Evolutionary conservation across 768 basidiomycete species (phyloP).

Genomic region (Paxillus involutus): DNA sequence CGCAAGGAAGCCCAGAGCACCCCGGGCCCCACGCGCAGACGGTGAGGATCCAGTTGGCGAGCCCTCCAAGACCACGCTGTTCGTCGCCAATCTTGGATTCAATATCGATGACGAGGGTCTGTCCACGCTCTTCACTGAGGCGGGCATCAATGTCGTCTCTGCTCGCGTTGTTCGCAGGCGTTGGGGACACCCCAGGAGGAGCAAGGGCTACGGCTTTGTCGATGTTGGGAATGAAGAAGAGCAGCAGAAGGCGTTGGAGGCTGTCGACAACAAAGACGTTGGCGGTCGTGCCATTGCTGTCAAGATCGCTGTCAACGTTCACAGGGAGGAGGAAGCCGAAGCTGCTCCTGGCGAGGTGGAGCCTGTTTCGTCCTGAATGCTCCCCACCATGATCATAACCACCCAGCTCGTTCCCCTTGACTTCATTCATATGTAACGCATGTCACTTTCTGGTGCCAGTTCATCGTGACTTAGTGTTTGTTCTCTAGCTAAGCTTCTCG

Average conservation of each 20-base stretch:
- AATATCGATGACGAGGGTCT: constrained; percentile 85
- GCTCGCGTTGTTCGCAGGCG: constrained; percentile 88
- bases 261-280: constrained; percentile 85
- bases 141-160: constrained; percentile 76
- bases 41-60: constrained; percentile 87
- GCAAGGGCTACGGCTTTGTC: constrained; percentile 98
- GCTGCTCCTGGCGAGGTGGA: constrained; percentile 33
- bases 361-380: constrained; percentile 26
- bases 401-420: constrained; percentile 24
- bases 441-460: constrained; percentile 17
- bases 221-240: constrained; percentile 88
- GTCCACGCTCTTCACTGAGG: constrained; percentile 79
- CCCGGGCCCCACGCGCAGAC: constrained; percentile 63
- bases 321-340: constrained; percentile 56
- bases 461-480: constrained; percentile 33
- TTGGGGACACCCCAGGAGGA: constrained; percentile 81
- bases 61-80: constrained; percentile 86
- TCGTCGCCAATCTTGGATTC: constrained; percentile 98
- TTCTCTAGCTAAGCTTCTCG: constrained; percentile 37
- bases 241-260: constrained; percentile 88
- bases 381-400: constrained; percentile 9
- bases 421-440: constrained; percentile 28
- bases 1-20: constrained; percentile 54
- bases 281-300: constrained; percentile 85
- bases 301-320: constrained; percentile 92